Base-by-base conservation (phyloP, 768 basidiomycete species). In the Candolleomyces aberdarensis region DNA sequence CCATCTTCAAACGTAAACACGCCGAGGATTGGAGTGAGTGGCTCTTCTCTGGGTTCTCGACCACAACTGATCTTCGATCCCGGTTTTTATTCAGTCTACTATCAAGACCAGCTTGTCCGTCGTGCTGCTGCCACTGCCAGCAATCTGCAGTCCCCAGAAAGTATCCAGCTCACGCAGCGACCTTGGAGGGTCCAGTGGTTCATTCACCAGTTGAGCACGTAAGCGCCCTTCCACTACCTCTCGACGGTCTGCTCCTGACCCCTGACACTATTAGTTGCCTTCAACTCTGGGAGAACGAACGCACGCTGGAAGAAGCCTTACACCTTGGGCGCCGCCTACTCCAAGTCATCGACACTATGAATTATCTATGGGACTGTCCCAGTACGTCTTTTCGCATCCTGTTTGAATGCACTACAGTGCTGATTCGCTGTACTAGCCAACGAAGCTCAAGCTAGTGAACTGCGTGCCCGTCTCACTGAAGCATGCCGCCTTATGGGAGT, bases 21-120 rank as follows among this genome's bases (percentile, higher is more conserved):
- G 85, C 87, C 0, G 85, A 88, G 64, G 88, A 92, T 66, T 92
- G 91, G 91, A 76, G 91, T 92, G 72, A 71, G 89, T 85, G 7
- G 15, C 41, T 15, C 22, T 17, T 41, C 43, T 53, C 22, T 10
- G 14, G 15, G 5, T 29, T 14, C 15, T 53, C 53, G 63, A 59
- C 56, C 32, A 22, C 36, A 57, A 39, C 17, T 58, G 5, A 26
- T 26, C 26, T 26, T 26, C 26, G 26, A 1, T 26, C 26, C 3
- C 26, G 26, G 26, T 1, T 26, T 26, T 26, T 26, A 26, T 26
- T 3, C 64, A 91, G 89, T 92, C 13, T 82, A 78, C 62, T 87
- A 91, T 66, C 88, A 91, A 65, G 81, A 80, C 31, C 83, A 83
- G 41, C 82, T 91, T 32, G 81, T 89, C n/a, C 77, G 82, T 63